phyloP scores from a whole-genome alignment of 805 yeast species.

The Nakazawaea siamensis region DNA sequence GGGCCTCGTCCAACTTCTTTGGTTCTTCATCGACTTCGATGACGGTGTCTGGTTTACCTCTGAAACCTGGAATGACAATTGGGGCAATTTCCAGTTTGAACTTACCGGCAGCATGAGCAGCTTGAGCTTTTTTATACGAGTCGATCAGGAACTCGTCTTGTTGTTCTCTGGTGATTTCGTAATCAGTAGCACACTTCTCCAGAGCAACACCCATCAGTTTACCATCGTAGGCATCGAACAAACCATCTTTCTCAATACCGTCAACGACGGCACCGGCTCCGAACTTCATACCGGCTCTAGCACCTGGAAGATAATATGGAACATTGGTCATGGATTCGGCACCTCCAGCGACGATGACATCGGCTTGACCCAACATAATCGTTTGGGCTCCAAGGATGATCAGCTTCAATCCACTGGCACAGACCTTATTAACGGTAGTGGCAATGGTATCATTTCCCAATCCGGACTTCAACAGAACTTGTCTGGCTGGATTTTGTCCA shows the following conservation, averaged over 20 bases:
- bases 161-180: slow-evolving; percentile 66
- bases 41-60: slow-evolving; percentile 80
- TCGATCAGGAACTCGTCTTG: slow-evolving; percentile 85
- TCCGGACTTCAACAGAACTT: slow-evolving; percentile 89
- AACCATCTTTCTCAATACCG: slow-evolving; percentile 89
- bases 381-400: slow-evolving; percentile 87
- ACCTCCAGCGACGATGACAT: slow-evolving; percentile 93
- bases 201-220: slow-evolving; percentile 95
- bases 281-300: slow-evolving; percentile 83
- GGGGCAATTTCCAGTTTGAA: slow-evolving; percentile 80
- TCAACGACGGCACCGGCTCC: slow-evolving; percentile 79
- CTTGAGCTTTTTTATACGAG: slow-evolving; percentile 81
- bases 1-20: slow-evolving; percentile 66
- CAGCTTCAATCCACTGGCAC: slow-evolving; percentile 94
- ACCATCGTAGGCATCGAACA: slow-evolving; percentile 84
- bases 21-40: slow-evolving; percentile 81
- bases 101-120: slow-evolving; percentile 75
- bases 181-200: slow-evolving; percentile 89
- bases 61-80: slow-evolving; percentile 76
- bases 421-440: slow-evolving; percentile 90
- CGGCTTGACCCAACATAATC: slow-evolving; percentile 82
- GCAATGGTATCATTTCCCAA: slow-evolving; percentile 74
- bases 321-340: slow-evolving; percentile 96
- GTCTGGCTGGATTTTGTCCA: slow-evolving; percentile 98
- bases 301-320: slow-evolving; percentile 73